Evolutionary conservation across 1,284 basidiomycete genomes (phyloP), one percentile per base, ranked within the genome.

Genomic region (Cryptococcus maquisensis): DNA sequence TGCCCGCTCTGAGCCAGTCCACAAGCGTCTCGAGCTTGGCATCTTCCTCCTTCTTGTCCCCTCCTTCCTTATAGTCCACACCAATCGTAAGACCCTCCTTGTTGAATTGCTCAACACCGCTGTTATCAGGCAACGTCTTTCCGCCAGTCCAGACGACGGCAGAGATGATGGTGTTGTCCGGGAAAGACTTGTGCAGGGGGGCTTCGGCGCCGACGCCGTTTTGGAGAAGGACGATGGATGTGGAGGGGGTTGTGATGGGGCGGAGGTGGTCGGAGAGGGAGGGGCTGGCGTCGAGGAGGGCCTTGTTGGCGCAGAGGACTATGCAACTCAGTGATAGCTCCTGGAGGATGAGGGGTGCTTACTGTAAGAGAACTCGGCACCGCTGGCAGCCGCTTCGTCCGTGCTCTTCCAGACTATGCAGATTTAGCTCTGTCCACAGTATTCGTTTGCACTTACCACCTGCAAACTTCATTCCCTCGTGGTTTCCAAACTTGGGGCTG

Each of bases 121-220:
- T 62, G 0, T 60, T 50, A 5, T 55, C 20, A 8, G 61, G 57
- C 0, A 74, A 52, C 12, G 65, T 68, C 64, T 63, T 75, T 32
- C 63, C 79, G 61, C 72, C 79, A 16, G 70, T 78, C 75, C 66
- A 79, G 12, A 79, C 78, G 5, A 79, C 78, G 16, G 79, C 77
- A 54, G 77, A 79, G 39, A 80, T 74, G 51, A 79, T 68, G 7
- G 76, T 76, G 52, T 69, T 78, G 37, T 59, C 40, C 1, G 79
- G 77, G 62, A 80, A 76, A 18, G 66, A 66, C 2, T 59, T 56
- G 55, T 77, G 72, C 23, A 79, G 68, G 16, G 79, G 77, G 24
- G 70, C 77, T 64, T 80, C 79, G 49, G 76, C 76, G 6, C 78
- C 79, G 4, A 80, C 76, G 21, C 79, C 79, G 59, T 81, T 81